Base-by-base conservation (phyloP, 176 grass and related monocot genomes). In the Ananas comosus region DNA sequence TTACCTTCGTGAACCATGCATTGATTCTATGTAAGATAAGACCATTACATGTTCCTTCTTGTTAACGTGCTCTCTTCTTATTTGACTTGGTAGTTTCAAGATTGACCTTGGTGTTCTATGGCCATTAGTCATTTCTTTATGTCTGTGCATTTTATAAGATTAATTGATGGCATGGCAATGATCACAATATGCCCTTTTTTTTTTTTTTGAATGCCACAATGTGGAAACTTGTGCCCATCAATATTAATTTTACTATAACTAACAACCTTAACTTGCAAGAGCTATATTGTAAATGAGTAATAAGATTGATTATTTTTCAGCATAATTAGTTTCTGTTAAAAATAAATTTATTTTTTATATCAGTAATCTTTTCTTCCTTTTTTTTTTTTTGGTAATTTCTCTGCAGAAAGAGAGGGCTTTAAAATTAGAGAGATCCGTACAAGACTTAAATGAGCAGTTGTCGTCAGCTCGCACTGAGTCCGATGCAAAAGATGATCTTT, bases 371-470 rank as follows among this genome's bases (percentile, higher is more conserved):
- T 53, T 72, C 24, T 22, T 54, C 51, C n/a, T 19, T 69, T 19
- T 57, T 51, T 49, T 49, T 48, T 75, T 12, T 28, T 28, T 14
- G 66, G 68, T 67, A 64, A 0, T 66, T 83, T 72, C 16, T 19
- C 3, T 82, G 68, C 51, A 88, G 82, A 87, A 87, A 79, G 84
- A 92, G 79, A 97, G 83, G 82, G 54, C 77, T 69, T 70, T 53
- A 19, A 78, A 79, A 68, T 33, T 97, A 65, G 89, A 92, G 80
- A 90, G 56, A 80, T 97, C 89, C 2, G 48, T 90, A 54, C 76
- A 88, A 82, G 80, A 76, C 1, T 80, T 97, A 67, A 85, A 83
- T 27, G 86, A 83, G 70, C 79, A 92, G 50, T 69, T 97, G 80
- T 85, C 89, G 78, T 83, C 81, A 72, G 67, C 72, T 73, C 74